These are phyloP conservation scores for Aspergillus avenaceus DNA, from an alignment of 495 filamentous ascomycete genomes.

Conservation along the genomic window DNA sequence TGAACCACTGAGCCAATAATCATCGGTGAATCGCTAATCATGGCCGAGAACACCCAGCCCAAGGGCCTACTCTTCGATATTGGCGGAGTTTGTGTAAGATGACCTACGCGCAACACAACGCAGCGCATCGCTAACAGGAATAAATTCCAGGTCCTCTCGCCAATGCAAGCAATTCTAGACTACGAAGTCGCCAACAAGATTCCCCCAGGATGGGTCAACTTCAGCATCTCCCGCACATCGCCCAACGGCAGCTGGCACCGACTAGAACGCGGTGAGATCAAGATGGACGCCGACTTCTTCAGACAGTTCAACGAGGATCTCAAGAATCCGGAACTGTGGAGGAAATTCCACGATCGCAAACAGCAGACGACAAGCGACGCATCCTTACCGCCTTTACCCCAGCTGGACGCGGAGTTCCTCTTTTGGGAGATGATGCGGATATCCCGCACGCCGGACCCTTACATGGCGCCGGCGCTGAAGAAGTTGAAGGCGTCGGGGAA, in stretches of 20 bases:
- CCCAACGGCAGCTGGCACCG: constrained; percentile 87
- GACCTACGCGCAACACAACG: not conserved
- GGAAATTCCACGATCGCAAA: constrained; percentile 45
- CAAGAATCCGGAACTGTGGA: constrained; percentile 61
- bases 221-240: constrained; percentile 70
- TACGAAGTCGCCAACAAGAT: constrained; percentile 75
- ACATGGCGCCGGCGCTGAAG: constrained; percentile 81
- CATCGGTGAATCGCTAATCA: constrained; percentile 13
- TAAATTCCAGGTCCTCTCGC: constrained; percentile 70
- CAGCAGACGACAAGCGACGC: constrained; percentile 23
- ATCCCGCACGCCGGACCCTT: constrained; percentile 69
- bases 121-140: constrained; percentile 1
- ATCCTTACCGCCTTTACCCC: constrained; percentile 59
- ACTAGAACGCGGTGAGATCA: constrained; percentile 71
- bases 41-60: constrained; percentile 47
- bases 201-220: constrained; percentile 85
- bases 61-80: constrained; percentile 92
- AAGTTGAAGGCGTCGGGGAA: constrained; percentile 56
- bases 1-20: too few species aligned
- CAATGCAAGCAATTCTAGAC: constrained; percentile 86
- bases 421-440: constrained; percentile 92
- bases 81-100: constrained; percentile 88
- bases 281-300: constrained; percentile 72
- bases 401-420: constrained; percentile 72
- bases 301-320: constrained; percentile 71